phyloP scores from a whole-genome alignment of 805 yeast species.

The Naumovozyma baii region DNA sequence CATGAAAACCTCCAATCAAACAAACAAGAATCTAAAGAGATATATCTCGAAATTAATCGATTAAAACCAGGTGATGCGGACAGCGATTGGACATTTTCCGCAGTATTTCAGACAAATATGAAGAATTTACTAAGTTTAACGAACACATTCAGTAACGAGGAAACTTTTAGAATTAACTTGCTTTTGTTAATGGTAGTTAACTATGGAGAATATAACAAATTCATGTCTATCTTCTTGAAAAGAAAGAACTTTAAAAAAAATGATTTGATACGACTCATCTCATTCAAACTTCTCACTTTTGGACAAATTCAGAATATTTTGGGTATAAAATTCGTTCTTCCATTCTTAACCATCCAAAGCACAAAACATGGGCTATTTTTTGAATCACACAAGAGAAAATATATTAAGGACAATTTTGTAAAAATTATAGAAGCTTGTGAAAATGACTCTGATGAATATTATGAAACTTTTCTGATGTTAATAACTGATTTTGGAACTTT shows the following conservation, averaged over 20 bases:
- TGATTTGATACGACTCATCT: conserved; percentile 17
- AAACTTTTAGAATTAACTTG: conserved; percentile 15
- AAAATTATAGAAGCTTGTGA: conserved; percentile 11
- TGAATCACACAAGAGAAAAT: conserved; percentile 17
- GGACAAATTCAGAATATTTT: conserved; percentile 21
- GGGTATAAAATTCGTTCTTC: conserved; percentile 12
- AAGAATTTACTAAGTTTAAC: conserved; percentile 11
- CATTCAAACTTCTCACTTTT: conserved; percentile 21
- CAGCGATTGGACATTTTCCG: conserved; percentile 16
- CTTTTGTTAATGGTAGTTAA: conserved; percentile 16
- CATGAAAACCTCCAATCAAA: conserved; percentile 15
- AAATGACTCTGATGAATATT: conserved; percentile 6
- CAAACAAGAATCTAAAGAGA: conserved; percentile 7
- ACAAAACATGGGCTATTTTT: conserved; percentile 11
- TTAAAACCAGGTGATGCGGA: not conserved
- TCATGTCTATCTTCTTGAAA: conserved; percentile 26
- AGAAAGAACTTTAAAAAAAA: conserved; percentile 18
- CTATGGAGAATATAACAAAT: conserved; percentile 24
- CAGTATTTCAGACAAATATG: conserved; percentile 24
- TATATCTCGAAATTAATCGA: conserved; percentile 10
- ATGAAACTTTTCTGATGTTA: conserved; percentile 13
- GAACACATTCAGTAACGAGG: not conserved
- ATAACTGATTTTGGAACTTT: conserved; percentile 16
- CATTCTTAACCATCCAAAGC: conserved; percentile 6
- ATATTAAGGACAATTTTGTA: conserved; percentile 15